These are phyloP conservation scores for Penicillium sp. DNA, from an alignment of 2,329 filamentous ascomycete species.

Conservation along the genomic window DNA sequence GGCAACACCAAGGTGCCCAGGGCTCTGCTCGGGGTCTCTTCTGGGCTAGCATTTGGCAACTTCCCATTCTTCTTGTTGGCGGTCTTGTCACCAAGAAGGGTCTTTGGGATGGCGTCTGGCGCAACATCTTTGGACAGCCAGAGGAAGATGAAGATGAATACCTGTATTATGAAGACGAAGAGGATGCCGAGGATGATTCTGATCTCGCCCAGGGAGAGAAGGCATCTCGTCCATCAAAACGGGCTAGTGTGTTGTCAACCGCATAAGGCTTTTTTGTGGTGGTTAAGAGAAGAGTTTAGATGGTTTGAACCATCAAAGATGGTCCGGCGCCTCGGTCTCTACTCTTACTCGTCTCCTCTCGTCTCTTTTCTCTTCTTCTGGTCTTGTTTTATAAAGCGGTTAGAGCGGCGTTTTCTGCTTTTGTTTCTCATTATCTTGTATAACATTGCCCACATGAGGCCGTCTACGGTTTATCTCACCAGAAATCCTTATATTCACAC, in stretches of 20 bases:
- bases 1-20: conserved; percentile 75
- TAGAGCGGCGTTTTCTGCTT: conserved; percentile 30
- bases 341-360: conserved; percentile 2
- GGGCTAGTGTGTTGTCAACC: conserved; percentile 26
- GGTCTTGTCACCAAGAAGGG: conserved; percentile 94
- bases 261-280: conserved; percentile 16
- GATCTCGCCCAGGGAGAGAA: conserved; percentile 1
- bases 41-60: conserved; percentile 97
- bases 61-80: conserved; percentile 86
- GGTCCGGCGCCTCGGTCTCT: conserved; percentile 1
- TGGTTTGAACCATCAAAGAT: not conserved
- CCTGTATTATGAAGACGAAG: conserved; percentile 64
- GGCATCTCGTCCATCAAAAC: conserved; percentile 10
- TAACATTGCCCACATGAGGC: conserved; percentile 28
- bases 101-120: conserved; percentile 83
- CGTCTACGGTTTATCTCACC: conserved; percentile 18
- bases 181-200: conserved; percentile 33
- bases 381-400: conserved; percentile 31
- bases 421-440: conserved; percentile 27
- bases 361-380: conserved; percentile 13
- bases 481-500: not conserved
- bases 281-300: not conserved
- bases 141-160: conserved; percentile 61
- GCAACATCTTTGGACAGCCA: conserved; percentile 65
- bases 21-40: conserved; percentile 85